Percentiles rank a stretch among this genome's conserved stretches.
These are phyloP conservation scores for Paraconiothyrium brasiliense DNA, from an alignment of 2,329 filamentous ascomycete genomes.

Conservation along the genomic window DNA sequence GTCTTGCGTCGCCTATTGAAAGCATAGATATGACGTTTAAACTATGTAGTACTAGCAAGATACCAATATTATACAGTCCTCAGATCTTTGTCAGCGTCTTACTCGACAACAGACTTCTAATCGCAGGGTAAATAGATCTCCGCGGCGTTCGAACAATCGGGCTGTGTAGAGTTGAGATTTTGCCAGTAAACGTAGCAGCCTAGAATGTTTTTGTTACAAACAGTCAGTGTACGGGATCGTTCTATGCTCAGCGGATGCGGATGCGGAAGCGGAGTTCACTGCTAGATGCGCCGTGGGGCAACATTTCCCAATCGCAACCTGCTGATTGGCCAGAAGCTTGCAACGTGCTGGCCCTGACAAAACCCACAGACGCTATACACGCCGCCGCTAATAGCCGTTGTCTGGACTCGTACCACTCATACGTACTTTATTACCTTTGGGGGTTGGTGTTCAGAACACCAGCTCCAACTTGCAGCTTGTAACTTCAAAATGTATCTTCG, in stretches of 20 bases:
- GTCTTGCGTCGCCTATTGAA: constrained; percentile 3
- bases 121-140: no score
- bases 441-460: not conserved
- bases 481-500: constrained; percentile 63
- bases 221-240: no score
- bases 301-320: not conserved
- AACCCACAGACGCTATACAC: not conserved
- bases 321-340: not conserved
- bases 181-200: no score
- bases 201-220: not conserved
- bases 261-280: not conserved
- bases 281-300: not conserved
- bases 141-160: no score
- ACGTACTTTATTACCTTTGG: not conserved
- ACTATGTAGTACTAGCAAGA: not conserved
- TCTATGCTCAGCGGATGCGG: not conserved
- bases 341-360: not conserved
- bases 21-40: not conserved
- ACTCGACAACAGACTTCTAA: not conserved
- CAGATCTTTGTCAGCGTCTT: not conserved
- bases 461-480: not conserved
- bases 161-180: no score
- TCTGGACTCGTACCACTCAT: not conserved
- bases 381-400: constrained; percentile 1
- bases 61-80: not conserved